Evolutionary conservation across 306 rosid genomes (phyloP), one percentile per base, ranked within the genome.

Genomic region (Acmispon strigosus): DNA sequence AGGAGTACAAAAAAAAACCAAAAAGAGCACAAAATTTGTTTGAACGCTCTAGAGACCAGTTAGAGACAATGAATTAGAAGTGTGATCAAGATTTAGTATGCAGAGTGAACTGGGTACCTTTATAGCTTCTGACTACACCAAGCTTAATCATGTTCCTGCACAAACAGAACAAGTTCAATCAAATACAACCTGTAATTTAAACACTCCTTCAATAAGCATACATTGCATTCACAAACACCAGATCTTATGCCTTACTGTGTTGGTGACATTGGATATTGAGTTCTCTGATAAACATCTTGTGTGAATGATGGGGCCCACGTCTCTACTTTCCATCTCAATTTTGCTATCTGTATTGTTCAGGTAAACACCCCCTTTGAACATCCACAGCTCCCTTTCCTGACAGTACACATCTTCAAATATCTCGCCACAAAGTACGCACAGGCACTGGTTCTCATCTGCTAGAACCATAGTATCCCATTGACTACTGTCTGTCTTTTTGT

Each of bases 361-460:
- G 84, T 83, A 82, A 52, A 69, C 70, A 34, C 96, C 96, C 70
- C 89, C 96, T 71, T 85, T 86, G 89, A 91, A 91, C 99, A 91
- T 86, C 99, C 99, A 95, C 50, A 79, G 87, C 43, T 78, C 88
- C 76, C 71, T 85, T 72, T 91, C 96, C 57, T 75, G 89, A 72
- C 89, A 77, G 70, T 87, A 89, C 50, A 86, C 82, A 75, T 95
- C 99, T 87, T 89, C 99, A 76, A 95, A 95, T 64, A 86, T 74
- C 61, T 88, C 88, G 6, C 99, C 96, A 70, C 99, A 95, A 76
- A 91, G 71, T 58, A 85, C 77, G 81, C 99, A 95, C 29, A 77
- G 85, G 73, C 89, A 91, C 74, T 91, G 97, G 63, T 58, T 82
- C 79, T 95, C 99, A 52, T 95, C 99, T 42, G 91, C 89, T 27